phyloP scores from a whole-genome alignment of 2,329 filamentous ascomycete genomes.

The Penicillium sp. region DNA sequence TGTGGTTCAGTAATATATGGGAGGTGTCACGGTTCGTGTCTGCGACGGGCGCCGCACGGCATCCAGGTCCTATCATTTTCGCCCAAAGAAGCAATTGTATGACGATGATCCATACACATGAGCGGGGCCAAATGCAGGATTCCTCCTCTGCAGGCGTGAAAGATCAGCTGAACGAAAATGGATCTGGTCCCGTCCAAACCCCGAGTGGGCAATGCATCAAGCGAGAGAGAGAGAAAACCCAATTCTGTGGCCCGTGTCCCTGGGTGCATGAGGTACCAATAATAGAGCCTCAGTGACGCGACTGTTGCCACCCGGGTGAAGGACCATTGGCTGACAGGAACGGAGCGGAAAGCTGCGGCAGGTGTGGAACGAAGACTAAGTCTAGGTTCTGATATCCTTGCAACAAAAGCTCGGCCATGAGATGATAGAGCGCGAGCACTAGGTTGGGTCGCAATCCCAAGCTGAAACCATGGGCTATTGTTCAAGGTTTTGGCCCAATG shows the following conservation, averaged over 20 bases:
- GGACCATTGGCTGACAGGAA: conserved; percentile 27
- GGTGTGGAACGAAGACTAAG: conserved; percentile 18
- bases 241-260: conserved; percentile 23
- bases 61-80: conserved; percentile 34
- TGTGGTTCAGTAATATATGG: conserved; percentile 35
- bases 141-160: conserved; percentile 39
- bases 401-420: conserved; percentile 9
- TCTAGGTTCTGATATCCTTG: conserved; percentile 21
- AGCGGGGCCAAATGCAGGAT: conserved; percentile 39
- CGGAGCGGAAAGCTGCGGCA: conserved; percentile 32
- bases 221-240: conserved; percentile 12
- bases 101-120: conserved; percentile 37
- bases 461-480: conserved; percentile 14
- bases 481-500: conserved; percentile 11
- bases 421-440: conserved; percentile 14
- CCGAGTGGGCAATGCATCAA: conserved; percentile 16
- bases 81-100: conserved; percentile 25
- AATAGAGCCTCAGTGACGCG: conserved; percentile 31
- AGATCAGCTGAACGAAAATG: conserved; percentile 44
- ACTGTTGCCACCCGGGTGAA: conserved; percentile 31
- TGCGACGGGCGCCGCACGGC: conserved; percentile 31
- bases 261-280: conserved; percentile 31
- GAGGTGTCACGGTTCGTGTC: conserved; percentile 36
- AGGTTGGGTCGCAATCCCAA: conserved; percentile 25
- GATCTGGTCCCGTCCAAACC: conserved; percentile 21